Percentiles rank a stretch among this genome's conserved stretches.
phyloP scores from a whole-genome alignment of 2,329 filamentous ascomycete species.

The Sarocladium oryzae region DNA sequence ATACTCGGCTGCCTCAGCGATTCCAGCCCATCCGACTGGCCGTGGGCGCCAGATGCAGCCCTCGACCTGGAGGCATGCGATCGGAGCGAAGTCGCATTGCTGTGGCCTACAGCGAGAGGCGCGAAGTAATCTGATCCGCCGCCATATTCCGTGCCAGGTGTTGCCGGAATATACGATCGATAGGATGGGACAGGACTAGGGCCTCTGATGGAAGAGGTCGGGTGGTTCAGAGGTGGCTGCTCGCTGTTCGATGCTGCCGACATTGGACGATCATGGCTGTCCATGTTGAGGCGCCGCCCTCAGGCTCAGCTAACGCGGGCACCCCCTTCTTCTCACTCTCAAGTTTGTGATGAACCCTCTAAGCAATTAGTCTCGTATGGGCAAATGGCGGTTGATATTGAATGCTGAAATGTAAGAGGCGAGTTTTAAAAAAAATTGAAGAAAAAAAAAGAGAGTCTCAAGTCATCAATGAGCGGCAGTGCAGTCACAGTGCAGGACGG shows the following conservation, averaged over 20 bases:
- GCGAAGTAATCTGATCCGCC: conserved; percentile 1
- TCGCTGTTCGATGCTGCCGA: not conserved
- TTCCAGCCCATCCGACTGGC: not conserved
- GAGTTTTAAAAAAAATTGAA: too few species aligned
- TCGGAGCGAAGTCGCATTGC: not conserved
- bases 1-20: conserved; percentile 3
- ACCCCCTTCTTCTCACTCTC: too few species aligned
- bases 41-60: not conserved
- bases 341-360: too few species aligned
- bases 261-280: not conserved
- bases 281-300: not conserved
- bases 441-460: too few species aligned
- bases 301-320: not conserved
- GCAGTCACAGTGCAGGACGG: too few species aligned
- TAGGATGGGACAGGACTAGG: not conserved
- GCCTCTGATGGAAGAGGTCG: not conserved
- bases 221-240: not conserved
- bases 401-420: too few species aligned
- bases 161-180: conserved; percentile 2
- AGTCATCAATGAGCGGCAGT: too few species aligned
- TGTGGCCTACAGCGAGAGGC: not conserved
- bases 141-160: not conserved
- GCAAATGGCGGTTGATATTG: too few species aligned
- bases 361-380: too few species aligned
- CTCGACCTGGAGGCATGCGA: conserved; percentile 3